These are phyloP conservation scores for Camelina hispida DNA, from an alignment of 345 rosid genomes.

Conservation along the genomic window DNA sequence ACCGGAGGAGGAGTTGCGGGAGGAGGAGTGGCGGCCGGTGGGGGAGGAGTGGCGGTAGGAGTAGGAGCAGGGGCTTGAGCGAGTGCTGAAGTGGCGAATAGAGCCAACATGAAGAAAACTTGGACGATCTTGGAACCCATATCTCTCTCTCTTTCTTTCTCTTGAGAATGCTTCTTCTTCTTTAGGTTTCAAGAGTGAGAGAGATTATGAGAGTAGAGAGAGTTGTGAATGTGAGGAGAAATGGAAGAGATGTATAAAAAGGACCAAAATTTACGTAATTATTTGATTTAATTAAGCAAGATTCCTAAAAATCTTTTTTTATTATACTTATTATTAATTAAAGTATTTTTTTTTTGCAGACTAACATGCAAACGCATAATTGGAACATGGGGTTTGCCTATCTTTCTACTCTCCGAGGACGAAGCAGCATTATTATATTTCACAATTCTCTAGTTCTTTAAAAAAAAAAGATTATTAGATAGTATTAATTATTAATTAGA, in stretches of 20 bases:
- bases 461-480: no score
- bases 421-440: constrained; percentile 10
- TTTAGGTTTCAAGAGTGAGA: constrained; percentile 22
- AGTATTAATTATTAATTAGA: no score
- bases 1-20: constrained; percentile 32
- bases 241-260: constrained; percentile 40
- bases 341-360: background rate
- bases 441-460: background rate
- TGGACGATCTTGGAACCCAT: constrained; percentile 39
- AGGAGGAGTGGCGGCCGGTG: constrained; percentile 32
- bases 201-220: constrained; percentile 24
- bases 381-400: constrained; percentile 41
- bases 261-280: constrained; percentile 2
- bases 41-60: constrained; percentile 36
- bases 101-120: constrained; percentile 36
- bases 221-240: constrained; percentile 31
- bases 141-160: constrained; percentile 8
- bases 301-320: constrained; percentile 34
- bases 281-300: constrained; percentile 31
- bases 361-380: constrained; percentile 47
- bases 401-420: constrained; percentile 6
- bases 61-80: constrained; percentile 47
- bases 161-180: background rate
- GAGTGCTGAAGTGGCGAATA: constrained; percentile 36
- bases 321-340: background rate